Conservation (phyloP, 2,329 filamentous ascomycete species). For the Aspergillus piperis region DNA sequence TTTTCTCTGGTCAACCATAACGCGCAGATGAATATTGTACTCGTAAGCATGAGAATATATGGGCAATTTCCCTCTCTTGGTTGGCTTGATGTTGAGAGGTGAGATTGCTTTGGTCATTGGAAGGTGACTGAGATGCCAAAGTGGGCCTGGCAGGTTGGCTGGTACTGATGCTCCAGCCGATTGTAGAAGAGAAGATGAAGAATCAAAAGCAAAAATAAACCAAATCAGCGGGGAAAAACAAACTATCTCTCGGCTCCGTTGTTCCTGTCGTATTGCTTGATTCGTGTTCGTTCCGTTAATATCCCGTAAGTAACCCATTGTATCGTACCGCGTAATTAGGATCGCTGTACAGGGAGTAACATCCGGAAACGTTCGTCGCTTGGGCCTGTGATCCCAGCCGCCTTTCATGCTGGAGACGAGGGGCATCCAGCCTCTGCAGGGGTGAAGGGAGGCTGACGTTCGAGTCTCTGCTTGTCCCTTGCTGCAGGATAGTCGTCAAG, state of each 20-base stretch:
- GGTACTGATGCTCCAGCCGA: neutral
- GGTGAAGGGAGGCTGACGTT: neutral
- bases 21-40: neutral
- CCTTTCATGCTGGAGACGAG: neutral
- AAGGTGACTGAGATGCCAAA: neutral
- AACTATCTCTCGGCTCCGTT: constrained; percentile 6
- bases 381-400: constrained; percentile 2
- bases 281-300: constrained; percentile 18
- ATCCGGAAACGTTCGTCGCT: constrained; percentile 8
- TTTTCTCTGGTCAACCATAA: neutral
- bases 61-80: neutral
- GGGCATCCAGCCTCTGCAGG: neutral
- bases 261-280: constrained; percentile 15
- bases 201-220: neutral
- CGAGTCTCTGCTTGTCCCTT: neutral
- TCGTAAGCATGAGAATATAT: neutral
- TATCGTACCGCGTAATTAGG: constrained; percentile 19
- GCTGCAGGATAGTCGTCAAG: constrained; percentile 1
- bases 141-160: neutral
- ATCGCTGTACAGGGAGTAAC: constrained; percentile 17
- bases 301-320: constrained; percentile 20
- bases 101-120: neutral
- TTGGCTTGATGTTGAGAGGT: neutral
- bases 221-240: constrained; percentile 1
- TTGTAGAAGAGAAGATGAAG: neutral